Evolutionary conservation across 2,329 filamentous ascomycete species (phyloP), one percentile per base, ranked within the genome.

Genomic region (Leptodontidium sp.): DNA sequence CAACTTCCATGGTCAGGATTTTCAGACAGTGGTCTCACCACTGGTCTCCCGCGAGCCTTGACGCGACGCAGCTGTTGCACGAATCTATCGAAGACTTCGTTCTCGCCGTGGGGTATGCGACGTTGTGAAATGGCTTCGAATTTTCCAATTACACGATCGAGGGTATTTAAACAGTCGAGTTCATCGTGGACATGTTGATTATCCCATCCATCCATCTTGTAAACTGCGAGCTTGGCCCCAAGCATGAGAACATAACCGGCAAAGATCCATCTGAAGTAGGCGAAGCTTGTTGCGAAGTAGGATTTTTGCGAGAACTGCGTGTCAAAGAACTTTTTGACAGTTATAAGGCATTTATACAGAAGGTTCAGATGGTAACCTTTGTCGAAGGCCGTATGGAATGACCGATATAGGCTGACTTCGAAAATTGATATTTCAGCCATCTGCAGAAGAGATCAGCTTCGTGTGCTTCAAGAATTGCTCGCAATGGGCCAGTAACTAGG

Each of bases 71-170:
- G 49, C 26, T 67, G 58, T 24, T 40, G 35, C 1, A 63, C 24
- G 38, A 58, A 67, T 17, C 50, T 40, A 1, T 61, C 61, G 29
- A 67, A 63, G 7, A 67, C 61, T 26, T 67, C 65, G 2, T 45
- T 47, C 35, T 67, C 53, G 6, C 65, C 59, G 17, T 63, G 65
- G 8, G 65, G 59, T 24, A 58, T 62, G 6, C 65, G 58, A 35
- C 59, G 58, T 12, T 32, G 38, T 38, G 57, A 21, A 40, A 63
- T 67, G 11, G 61, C 65, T 26, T 70, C 68, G 29, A 67, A 43
- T 29, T 70, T 70, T 1, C 32, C n/a, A 7, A 75, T 69, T 2
- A 73, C 55, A 40, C 70, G 73, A 49, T 74, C 66, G 8, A 66
- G 45, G 1, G 53, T 57, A n/a, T 50, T 52, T 4, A 50, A n/a